Base-by-base conservation (phyloP, 345 rosid species). In the Durio zibethinus region DNA sequence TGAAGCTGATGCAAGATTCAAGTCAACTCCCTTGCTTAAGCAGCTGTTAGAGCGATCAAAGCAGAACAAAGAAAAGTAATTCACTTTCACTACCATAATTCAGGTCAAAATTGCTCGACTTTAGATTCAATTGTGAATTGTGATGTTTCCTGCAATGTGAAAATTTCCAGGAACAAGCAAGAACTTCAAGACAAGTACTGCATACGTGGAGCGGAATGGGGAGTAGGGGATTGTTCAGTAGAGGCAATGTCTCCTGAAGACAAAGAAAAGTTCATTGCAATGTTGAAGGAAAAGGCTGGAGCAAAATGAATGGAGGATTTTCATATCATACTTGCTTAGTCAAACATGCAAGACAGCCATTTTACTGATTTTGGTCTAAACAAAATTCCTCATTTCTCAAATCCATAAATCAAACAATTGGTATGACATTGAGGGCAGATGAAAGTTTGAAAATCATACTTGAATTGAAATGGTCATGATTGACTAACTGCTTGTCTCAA, bases 151-250 rank as follows among this genome's bases (percentile, higher is more conserved):
- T 74, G 40, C 20, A 29, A 47, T 35, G 27, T 18, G 35, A 47
- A 40, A 80, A 68, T 74, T 16, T 75, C 16, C 87, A 91, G 98
- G 89, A 91, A 94, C 85, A 79, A 78, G 75, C 88, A 81, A 84
- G 84, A 75, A 64, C 86, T 83, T 69, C 89, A 82, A 76, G 97
- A 93, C 86, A 95, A 93, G 74, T 95, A 94, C 77, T 94, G 98
- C 83, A 45, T 93, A 20, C 88, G 98, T 0, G 98, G 97, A 27
- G 97, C 98, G 3, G 97, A 93, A 77, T 93, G 97, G 98, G 98
- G 98, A 6, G 89, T 94, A 0, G 98, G 98, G 76, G 99, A 95
- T 81, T 95, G 99, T 67, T 91, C 99, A 20, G 84, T 92, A 0
- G 96, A 83, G 50, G 97, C 90, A 11, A 93, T 95, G 99, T 82